A percentile compares a stretch with the other conserved stretches of the same genome.
Evolutionary conservation across 257 asterid genomes (phyloP).

Genomic region (Plantago major): DNA sequence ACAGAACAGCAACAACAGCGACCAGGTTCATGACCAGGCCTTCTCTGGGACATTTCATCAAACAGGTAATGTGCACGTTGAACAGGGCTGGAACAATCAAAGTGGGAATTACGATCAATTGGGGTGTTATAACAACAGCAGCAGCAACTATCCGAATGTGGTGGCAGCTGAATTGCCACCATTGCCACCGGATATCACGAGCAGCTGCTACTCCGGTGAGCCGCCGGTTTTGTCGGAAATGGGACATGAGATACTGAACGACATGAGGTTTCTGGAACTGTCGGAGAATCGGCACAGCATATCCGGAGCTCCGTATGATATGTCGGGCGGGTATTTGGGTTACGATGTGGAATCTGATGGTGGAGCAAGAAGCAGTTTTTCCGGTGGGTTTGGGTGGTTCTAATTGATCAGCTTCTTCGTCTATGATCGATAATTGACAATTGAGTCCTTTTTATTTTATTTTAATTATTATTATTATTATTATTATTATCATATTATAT

Average conservation of each 20-base stretch:
- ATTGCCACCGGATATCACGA: slow-evolving; percentile 81
- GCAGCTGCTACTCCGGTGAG: slow-evolving; percentile 46
- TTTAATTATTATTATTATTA: background rate
- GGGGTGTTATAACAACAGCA: too few species aligned
- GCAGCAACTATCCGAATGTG: background rate
- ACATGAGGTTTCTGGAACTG: slow-evolving; percentile 60
- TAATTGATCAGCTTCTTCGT: slow-evolving; percentile 26
- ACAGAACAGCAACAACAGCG: slow-evolving; percentile 10
- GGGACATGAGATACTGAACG: slow-evolving; percentile 69
- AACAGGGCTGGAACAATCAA: slow-evolving; percentile 21
- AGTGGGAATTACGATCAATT: slow-evolving; percentile 3
- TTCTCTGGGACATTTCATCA: slow-evolving; percentile 21
- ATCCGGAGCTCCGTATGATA: slow-evolving; percentile 23
- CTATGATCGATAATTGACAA: background rate
- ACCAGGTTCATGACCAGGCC: slow-evolving; percentile 5
- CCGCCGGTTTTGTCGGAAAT: slow-evolving; percentile 63
- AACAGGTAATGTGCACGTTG: background rate
- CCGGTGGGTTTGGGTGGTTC: slow-evolving; percentile 60
- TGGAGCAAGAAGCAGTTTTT: slow-evolving; percentile 34
- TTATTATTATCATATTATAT: too few species aligned
- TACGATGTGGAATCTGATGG: slow-evolving; percentile 13
- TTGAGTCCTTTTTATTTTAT: background rate
- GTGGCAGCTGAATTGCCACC: slow-evolving; percentile 63
- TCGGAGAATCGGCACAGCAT: slow-evolving; percentile 41
- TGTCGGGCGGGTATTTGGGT: slow-evolving; percentile 23